These are phyloP conservation scores for Stagonosporopsis vannaccii DNA, from an alignment of 2,329 filamentous ascomycete species.

Conservation along the genomic window DNA sequence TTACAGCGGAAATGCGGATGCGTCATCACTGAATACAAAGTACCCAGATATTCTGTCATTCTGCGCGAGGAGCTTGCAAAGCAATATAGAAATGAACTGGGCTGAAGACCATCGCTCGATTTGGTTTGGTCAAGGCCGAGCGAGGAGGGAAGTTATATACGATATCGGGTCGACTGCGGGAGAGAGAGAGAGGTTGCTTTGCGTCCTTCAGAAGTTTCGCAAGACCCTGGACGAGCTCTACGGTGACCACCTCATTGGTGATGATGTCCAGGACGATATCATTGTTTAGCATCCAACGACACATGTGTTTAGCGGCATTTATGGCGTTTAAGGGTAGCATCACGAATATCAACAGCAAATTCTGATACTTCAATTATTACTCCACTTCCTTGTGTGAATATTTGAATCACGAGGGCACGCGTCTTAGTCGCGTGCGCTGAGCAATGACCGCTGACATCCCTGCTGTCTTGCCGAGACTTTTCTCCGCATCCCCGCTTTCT, in stretches of 20 bases:
- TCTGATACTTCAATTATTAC: neutral
- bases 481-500: neutral
- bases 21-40: neutral
- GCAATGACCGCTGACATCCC: neutral
- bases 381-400: neutral
- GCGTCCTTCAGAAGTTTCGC: slow-evolving; percentile 22
- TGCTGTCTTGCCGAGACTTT: neutral
- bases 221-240: neutral
- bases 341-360: neutral
- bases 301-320: slow-evolving; percentile 29
- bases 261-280: slow-evolving; percentile 6
- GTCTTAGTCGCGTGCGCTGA: neutral
- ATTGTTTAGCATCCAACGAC: slow-evolving; percentile 22
- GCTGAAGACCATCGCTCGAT: slow-evolving; percentile 45
- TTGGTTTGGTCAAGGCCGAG: slow-evolving; percentile 56
- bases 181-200: slow-evolving; percentile 33
- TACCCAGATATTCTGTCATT: slow-evolving; percentile 33
- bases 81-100: slow-evolving; percentile 58
- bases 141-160: slow-evolving; percentile 54
- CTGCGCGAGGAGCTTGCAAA: slow-evolving; percentile 52
- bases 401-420: slow-evolving; percentile 1
- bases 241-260: neutral
- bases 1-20: slow-evolving; percentile 23
- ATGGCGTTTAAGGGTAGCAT: slow-evolving; percentile 18
- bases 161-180: slow-evolving; percentile 42